phyloP scores from a whole-genome alignment of 2,329 filamentous ascomycete genomes.

The Fusarium fujikuroi region DNA sequence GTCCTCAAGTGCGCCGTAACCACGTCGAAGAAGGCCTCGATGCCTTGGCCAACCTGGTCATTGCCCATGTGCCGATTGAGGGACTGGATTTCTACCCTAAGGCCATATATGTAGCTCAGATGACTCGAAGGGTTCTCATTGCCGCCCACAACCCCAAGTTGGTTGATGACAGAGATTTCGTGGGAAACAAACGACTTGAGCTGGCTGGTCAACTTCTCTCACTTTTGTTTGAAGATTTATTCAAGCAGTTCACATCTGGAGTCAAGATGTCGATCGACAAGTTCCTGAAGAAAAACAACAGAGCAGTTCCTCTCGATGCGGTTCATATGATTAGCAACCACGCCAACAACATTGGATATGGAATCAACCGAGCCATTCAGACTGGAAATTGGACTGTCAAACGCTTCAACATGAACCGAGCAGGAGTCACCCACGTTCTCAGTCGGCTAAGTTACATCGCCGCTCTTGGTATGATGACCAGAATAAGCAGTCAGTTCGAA shows the following conservation, averaged over 20 bases:
- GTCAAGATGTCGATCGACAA: conserved; percentile 97
- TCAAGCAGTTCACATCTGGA: conserved; percentile 92
- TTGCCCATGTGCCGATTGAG: conserved; percentile 92
- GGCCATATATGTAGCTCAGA: conserved; percentile 94
- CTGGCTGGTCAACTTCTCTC: conserved; percentile 94
- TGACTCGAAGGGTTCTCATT: conserved; percentile 97
- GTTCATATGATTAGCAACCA: conserved; percentile 85
- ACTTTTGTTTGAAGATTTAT: conserved; percentile 94
- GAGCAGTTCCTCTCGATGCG: conserved; percentile 88
- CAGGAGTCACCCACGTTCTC: conserved; percentile 94
- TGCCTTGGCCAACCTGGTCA: conserved; percentile 89
- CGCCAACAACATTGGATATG: conserved; percentile 87
- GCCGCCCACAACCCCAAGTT: conserved; percentile 88
- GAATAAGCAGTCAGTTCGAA: conserved; percentile 98
- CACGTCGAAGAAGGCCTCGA: conserved; percentile 93
- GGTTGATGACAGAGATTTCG: conserved; percentile 96
- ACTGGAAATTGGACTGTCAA: conserved; percentile 98
- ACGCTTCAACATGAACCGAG: conserved; percentile 98
- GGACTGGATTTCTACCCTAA: conserved; percentile 97
- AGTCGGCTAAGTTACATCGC: conserved; percentile 96
- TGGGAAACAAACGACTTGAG: conserved; percentile 96
- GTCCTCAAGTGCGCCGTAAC: conserved; percentile 73
- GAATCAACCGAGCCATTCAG: conserved; percentile 95
- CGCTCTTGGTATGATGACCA: conserved; percentile 98
- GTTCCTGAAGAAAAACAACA: conserved; percentile 90